Base-by-base conservation (phyloP, 164 flowering plant genomes). In the Berberis vulgaris region DNA sequence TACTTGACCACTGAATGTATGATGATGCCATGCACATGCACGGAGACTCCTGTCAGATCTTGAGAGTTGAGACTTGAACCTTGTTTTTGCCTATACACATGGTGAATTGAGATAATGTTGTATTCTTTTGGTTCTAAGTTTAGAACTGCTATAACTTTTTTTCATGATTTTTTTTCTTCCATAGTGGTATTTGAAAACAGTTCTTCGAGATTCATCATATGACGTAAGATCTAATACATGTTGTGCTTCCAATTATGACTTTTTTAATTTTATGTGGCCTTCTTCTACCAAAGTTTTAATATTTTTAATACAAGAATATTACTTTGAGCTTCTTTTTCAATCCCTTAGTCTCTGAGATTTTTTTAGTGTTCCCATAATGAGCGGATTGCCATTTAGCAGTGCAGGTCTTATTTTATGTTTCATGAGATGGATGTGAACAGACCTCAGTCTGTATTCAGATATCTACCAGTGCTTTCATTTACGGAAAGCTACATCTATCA, bases 321-420 rank as follows among this genome's bases (percentile, higher is more conserved):
- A 52, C 6, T 58, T 41, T 41, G 43, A 41, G 45, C 13, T 41
- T 58, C 2, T 41, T 5, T 47, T 11, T 26, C 26, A 26, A 26
- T 26, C 4, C 50, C 10, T 47, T 47, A 47, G 7, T 4, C 3
- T 47, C 2, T 47, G 5, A 11, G 10, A 47, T 3, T 4, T 49
- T 6, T 50, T 61, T 9, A 43, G 1, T 4, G 2, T n/a, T 4
- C 6, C 7, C 57, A 4, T 49, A 42, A 64, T 65, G 41, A 66
- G 57, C 70, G 7, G 69, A 45, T 68, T 45, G 41, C 53, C 65
- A 57, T 45, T 72, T 65, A 55, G 66, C 89, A 94, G 98, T 88
- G 89, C 84, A 90, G 98, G 74, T 90, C 97, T 47, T 94, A 94
- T 70, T 89, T 91, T 67, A 84, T 94, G 95, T 94, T 94, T 73